phyloP scores from a whole-genome alignment of 805 yeast species.

The Candida ipomoeae region DNA sequence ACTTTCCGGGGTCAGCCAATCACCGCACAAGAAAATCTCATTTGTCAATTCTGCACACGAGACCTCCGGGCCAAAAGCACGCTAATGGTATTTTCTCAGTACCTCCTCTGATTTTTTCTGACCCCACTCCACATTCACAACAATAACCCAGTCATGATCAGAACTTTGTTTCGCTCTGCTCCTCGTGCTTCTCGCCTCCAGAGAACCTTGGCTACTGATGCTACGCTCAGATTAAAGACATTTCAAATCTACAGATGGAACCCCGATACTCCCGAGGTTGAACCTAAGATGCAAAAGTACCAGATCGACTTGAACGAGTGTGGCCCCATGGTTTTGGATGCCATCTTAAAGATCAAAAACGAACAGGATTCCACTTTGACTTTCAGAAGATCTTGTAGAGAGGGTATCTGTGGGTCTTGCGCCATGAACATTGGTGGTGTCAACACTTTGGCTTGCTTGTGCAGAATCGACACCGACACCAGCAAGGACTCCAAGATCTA shows the following conservation, averaged over 20 bases:
- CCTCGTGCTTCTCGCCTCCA: constrained; percentile 13
- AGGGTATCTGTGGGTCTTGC: constrained; percentile 99
- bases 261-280: constrained; percentile 91
- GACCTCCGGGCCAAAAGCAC: constrained; percentile 8
- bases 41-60: constrained; percentile 17
- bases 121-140: neutral
- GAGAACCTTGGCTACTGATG: constrained; percentile 33
- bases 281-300: constrained; percentile 82
- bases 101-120: neutral
- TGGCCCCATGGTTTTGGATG: constrained; percentile 98
- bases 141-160: constrained; percentile 13
- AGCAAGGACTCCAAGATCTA: constrained; percentile 79
- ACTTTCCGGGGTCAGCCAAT: constrained; percentile 20
- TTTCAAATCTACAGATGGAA: constrained; percentile 97
- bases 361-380: constrained; percentile 96
- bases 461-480: constrained; percentile 82
- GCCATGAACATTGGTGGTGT: constrained; percentile 99
- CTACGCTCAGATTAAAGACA: constrained; percentile 61
- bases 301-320: constrained; percentile 82
- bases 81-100: constrained; percentile 1
- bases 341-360: constrained; percentile 88
- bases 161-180: constrained; percentile 14
- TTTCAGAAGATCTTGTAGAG: constrained; percentile 97
- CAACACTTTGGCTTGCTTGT: constrained; percentile 94
- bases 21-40: constrained; percentile 9